Evolutionary conservation across 805 yeast genomes (phyloP), one percentile per base, ranked within the genome.

Genomic region (Saturnispora galanensis): DNA sequence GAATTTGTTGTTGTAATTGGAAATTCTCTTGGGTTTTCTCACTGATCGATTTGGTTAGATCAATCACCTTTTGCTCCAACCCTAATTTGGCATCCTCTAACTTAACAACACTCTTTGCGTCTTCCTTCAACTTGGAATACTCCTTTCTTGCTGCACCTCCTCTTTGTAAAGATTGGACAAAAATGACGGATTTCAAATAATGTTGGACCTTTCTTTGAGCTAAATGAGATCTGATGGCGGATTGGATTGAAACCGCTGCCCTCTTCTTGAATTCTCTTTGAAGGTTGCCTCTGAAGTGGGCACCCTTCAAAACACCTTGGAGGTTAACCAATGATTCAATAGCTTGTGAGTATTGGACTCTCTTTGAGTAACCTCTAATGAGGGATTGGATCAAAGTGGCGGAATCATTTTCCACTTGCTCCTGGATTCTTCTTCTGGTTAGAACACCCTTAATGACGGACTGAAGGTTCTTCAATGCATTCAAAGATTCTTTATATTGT

Each of bases 41-140:
- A 0, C 95, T 77, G 49, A 90, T 70, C 10, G 82, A 75, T 58
- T 90, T 94, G 3, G 97, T 90, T 54, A 93, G 76, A 64, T 89
- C 95, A 52, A 93, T 88, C n/a, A 94, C 97, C 71, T 94, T 93
- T 65, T 93, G 93, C 64, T 93, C 99, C 56, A 94, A 74, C 61
- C 84, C 79, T 66, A 87, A 93, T 56, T 95, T 88, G 34, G 86
- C 95, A 62, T 90, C 96, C 64, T 86, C 79, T 68, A 86, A 74
- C 59, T 83, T 94, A 60, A 82, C 81, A 38, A 87, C 95, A 12
- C 96, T 86, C 60, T 86, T 86, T 29, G 97, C 96, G 52, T 93
- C 97, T n/a, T 73, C 73, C 60, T 78, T 84, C 62, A 87, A 69
- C 46, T 70, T 65, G 50, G 68, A 66, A 54, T 85, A 76, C 59